phyloP scores from a whole-genome alignment of 108 stramenopile species.

The Cyclotella choctawhatcheeana region DNA sequence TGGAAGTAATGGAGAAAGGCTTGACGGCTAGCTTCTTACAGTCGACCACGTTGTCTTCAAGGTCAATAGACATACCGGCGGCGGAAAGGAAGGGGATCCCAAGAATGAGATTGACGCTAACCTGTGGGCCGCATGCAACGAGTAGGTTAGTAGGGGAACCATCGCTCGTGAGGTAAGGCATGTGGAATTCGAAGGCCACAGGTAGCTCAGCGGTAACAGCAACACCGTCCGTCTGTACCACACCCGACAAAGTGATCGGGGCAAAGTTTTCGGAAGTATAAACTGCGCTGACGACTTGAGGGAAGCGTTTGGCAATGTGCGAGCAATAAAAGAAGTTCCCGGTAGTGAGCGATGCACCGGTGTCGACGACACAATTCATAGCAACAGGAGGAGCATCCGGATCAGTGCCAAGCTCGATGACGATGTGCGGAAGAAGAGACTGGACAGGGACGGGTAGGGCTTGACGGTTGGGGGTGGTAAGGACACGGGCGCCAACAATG shows the following conservation, averaged over 20 bases:
- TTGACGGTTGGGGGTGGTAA: background rate
- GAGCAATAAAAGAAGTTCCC: constrained; percentile 11
- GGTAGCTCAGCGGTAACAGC: constrained; percentile 18
- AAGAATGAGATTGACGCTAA: constrained; percentile 12
- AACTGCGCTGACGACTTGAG: background rate
- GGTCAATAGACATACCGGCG: constrained; percentile 1
- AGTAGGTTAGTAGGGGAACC: background rate
- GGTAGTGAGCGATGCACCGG: constrained; percentile 1
- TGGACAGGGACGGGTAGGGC: constrained; percentile 11
- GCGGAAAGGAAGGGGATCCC: constrained; percentile 12
- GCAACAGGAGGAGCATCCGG: background rate
- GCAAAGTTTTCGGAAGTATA: constrained; percentile 9
- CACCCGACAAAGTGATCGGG: constrained; percentile 10
- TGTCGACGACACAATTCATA: constrained; percentile 5
- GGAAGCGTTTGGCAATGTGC: background rate
- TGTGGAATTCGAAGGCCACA: constrained; percentile 5
- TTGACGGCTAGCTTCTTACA: background rate
- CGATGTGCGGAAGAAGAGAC: background rate
- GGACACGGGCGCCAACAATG: background rate
- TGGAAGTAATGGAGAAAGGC: background rate
- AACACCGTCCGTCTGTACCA: background rate
- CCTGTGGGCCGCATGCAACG: constrained; percentile 9
- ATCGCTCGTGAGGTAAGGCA: background rate
- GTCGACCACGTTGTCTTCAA: background rate
- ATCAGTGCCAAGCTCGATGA: constrained; percentile 4